These are phyloP conservation scores for Persicaria tinctoria DNA, from an alignment of 148 eudicot species.

Conservation along the genomic window DNA sequence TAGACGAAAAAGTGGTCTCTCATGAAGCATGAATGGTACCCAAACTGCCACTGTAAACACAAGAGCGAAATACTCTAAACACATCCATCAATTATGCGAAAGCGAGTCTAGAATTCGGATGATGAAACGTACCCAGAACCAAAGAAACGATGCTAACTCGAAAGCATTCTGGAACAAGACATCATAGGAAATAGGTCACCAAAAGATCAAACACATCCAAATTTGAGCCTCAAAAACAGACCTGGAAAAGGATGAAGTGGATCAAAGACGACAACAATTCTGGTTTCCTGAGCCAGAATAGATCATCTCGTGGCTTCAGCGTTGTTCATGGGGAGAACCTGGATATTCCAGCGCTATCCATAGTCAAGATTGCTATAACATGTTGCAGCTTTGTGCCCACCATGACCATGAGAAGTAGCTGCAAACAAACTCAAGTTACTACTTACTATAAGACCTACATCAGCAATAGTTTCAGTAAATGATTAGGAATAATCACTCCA, in stretches of 20 bases:
- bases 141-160: conserved; percentile 93
- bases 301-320: conserved; percentile 81
- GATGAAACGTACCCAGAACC: conserved; percentile 80
- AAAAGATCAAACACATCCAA: not conserved
- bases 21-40: not conserved
- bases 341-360: conserved; percentile 69
- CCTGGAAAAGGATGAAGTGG: conserved; percentile 95
- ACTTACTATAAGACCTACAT: no score
- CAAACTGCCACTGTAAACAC: conserved; percentile 1
- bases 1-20: not conserved
- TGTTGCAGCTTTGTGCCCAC: conserved; percentile 84
- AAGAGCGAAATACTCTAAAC: not conserved
- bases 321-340: not conserved
- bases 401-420: conserved; percentile 80
- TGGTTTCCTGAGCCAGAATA: conserved; percentile 91
- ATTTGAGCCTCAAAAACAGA: not conserved
- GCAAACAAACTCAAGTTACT: conserved; percentile 16
- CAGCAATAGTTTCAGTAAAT: no score
- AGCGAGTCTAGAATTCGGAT: not conserved
- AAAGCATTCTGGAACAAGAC: conserved; percentile 72
- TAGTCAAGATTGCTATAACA: conserved; percentile 81
- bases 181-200: not conserved
- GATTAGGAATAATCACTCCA: no score
- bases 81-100: not conserved
- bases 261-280: conserved; percentile 65